Base-by-base conservation (phyloP, 352 stramenopile genomes). In the Globisporangium canariense region DNA sequence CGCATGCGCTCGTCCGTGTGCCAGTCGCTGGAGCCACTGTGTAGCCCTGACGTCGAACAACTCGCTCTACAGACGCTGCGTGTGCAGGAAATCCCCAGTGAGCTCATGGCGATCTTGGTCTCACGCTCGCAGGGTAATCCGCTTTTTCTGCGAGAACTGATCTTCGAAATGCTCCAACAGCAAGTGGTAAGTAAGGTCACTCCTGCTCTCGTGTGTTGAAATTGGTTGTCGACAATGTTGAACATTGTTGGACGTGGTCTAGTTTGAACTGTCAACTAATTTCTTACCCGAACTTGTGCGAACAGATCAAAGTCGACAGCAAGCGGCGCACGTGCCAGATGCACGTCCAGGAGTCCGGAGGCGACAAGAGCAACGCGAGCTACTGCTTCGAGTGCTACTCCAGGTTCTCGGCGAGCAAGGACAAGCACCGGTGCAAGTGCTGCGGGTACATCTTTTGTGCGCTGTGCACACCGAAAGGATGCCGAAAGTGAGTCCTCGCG, bases 391-490 rank as follows among this genome's bases (percentile, higher is more conserved):
- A 86, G 45, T 96, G 87, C 57, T 80, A 93, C 55, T 50, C 45
- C 16, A 80, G 81, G 52, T 81, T 94, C 34, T 46, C 50, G 0
- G 56, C 64, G 18, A 78, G 66, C 22, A 91, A 91, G 34, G 83
- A 90, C 1, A 90, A 89, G 62, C 78, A 89, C 52, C 81, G 83
- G 0, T 96, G 87, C 69, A 91, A 91, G 63, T 86, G 81, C 67
- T 96, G 87, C 45, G 87, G 85, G 56, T 94, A 93, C 66, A 70
- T 93, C 4, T 95, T 96, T 66, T 96, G 87, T 47, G 69, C 66
- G 3, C 64, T 79, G 9, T 96, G 87, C 55, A 93, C 87, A 3
- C 87, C 87, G 3, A 88, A 87, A 61, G 83, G 82, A 2, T 96
- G 87, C 30, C 75, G 68, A 58, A 86, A 83, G 78, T 88, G 55